phyloP scores from a whole-genome alignment of 768 basidiomycete genomes.

The Boletus rex-veris region DNA sequence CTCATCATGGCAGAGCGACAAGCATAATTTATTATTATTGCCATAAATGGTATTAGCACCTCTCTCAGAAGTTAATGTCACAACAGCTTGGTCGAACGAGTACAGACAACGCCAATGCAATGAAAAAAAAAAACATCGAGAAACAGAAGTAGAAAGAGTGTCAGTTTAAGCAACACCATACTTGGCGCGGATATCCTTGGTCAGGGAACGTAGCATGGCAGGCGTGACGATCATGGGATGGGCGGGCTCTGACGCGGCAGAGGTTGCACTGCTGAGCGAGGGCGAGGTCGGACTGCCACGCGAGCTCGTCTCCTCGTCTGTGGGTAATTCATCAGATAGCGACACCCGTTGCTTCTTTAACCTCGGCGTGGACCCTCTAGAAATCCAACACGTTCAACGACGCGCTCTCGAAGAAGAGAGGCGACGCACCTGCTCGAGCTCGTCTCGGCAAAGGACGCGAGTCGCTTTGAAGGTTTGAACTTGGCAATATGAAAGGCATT shows the following conservation, averaged over 20 bases:
- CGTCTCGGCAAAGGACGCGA: conserved; percentile 41
- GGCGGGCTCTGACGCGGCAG: conserved; percentile 34
- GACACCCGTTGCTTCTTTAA: conserved; percentile 46
- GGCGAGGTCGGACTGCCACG: conserved; percentile 31
- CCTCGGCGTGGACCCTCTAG: conserved; percentile 22
- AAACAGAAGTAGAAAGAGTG: conserved; percentile 2
- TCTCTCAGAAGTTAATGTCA: no score
- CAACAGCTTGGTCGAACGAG: background rate
- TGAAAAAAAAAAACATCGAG: conserved; percentile 3
- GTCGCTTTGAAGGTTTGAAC: conserved; percentile 45
- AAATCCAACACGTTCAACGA: conserved; percentile 5
- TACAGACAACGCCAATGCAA: background rate
- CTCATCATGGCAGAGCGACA: conserved; percentile 13
- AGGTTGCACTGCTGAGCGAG: conserved; percentile 46
- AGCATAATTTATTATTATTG: background rate
- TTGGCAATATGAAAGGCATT: conserved; percentile 38
- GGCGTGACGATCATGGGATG: conserved; percentile 46
- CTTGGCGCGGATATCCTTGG: conserved; percentile 30
- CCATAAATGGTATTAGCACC: background rate
- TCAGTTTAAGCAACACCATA: conserved; percentile 19
- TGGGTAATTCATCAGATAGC: conserved; percentile 29
- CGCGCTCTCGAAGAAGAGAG: background rate
- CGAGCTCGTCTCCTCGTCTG: conserved; percentile 32
- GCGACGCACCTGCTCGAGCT: conserved; percentile 38
- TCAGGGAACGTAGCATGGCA: conserved; percentile 54